These are phyloP conservation scores for Pythium inflatum DNA, from an alignment of 352 stramenopile species.

Conservation along the genomic window DNA sequence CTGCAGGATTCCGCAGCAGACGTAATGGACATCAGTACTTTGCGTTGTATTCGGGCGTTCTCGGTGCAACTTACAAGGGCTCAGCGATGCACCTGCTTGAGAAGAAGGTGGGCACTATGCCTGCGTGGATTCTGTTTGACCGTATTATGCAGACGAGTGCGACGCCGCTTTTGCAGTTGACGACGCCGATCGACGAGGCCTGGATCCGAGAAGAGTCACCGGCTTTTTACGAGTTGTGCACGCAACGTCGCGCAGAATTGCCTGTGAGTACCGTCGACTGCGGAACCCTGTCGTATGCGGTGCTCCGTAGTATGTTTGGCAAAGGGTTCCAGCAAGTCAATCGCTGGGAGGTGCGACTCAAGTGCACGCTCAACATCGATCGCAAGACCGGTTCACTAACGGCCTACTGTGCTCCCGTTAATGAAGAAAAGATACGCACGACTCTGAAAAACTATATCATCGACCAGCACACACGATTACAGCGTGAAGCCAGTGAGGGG, in stretches of 20 bases:
- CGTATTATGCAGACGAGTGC: constrained; percentile 25
- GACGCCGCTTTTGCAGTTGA: constrained; percentile 15
- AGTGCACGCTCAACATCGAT: constrained; percentile 33
- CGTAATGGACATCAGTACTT: constrained; percentile 26
- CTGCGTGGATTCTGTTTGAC: constrained; percentile 32
- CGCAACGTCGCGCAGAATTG: constrained; percentile 8
- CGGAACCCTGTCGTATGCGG: constrained; percentile 8
- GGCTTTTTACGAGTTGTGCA: constrained; percentile 24
- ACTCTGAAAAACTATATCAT: constrained; percentile 6
- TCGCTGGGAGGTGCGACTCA: constrained; percentile 25
- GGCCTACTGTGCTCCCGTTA: constrained; percentile 25
- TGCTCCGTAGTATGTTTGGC: constrained; percentile 29
- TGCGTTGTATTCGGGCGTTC: constrained; percentile 27
- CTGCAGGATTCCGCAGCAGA: not conserved
- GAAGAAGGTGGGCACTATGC: constrained; percentile 1
- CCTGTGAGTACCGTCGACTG: constrained; percentile 18
- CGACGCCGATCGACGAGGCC: constrained; percentile 31
- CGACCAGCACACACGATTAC: not conserved
- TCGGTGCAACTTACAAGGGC: constrained; percentile 18
- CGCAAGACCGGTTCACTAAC: constrained; percentile 12
- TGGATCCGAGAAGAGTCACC: constrained; percentile 32
- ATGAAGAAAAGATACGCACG: constrained; percentile 13
- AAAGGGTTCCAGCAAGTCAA: constrained; percentile 29
- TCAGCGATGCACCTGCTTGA: constrained; percentile 13
- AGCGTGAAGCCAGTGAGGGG: constrained; percentile 20